phyloP scores from a whole-genome alignment of 192 early-diverging fungal species.

The Backusella luteola region DNA sequence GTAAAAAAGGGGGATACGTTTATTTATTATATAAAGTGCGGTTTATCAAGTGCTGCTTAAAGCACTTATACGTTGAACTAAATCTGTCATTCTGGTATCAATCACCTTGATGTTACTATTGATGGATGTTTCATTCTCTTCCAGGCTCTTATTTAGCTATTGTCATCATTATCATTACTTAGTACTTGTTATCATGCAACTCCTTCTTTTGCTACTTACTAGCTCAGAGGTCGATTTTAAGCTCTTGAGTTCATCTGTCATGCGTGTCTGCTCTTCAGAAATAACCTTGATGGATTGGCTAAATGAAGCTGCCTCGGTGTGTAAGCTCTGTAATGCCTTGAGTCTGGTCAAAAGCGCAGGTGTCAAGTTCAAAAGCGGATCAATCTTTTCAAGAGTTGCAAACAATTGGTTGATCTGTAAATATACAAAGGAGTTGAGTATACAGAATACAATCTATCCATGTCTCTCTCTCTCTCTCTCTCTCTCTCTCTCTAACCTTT shows the following conservation, averaged over 20 bases:
- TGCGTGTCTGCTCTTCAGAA: slow-evolving; percentile 63
- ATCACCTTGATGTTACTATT: slow-evolving; percentile 62
- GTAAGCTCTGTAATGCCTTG: slow-evolving; percentile 74
- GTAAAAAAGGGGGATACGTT: no score
- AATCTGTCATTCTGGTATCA: slow-evolving; percentile 61
- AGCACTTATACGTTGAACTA: slow-evolving; percentile 54
- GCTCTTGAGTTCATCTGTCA: slow-evolving; percentile 63
- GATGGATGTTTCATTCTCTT: slow-evolving; percentile 60
- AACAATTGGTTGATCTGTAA: slow-evolving; percentile 66
- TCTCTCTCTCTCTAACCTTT: slow-evolving; percentile 10
- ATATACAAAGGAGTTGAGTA: no score
- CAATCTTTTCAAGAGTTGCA: slow-evolving; percentile 67
- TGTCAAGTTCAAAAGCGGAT: slow-evolving; percentile 75
- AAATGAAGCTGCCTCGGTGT: slow-evolving; percentile 80
- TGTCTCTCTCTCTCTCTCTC: slow-evolving; percentile 40
- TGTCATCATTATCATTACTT: not conserved
- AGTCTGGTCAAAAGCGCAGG: slow-evolving; percentile 79
- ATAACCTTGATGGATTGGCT: slow-evolving; percentile 72
- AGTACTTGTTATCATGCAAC: not conserved
- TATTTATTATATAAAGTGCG: no score
- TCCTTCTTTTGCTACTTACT: slow-evolving; percentile 27
- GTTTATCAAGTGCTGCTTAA: not conserved
- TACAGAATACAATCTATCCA: not conserved
- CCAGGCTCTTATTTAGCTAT: slow-evolving; percentile 53
- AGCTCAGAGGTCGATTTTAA: slow-evolving; percentile 57